Evolutionary conservation across 805 yeast species (phyloP), one percentile per base, ranked within the genome.

Genomic region (Jamesozyma gamospora): DNA sequence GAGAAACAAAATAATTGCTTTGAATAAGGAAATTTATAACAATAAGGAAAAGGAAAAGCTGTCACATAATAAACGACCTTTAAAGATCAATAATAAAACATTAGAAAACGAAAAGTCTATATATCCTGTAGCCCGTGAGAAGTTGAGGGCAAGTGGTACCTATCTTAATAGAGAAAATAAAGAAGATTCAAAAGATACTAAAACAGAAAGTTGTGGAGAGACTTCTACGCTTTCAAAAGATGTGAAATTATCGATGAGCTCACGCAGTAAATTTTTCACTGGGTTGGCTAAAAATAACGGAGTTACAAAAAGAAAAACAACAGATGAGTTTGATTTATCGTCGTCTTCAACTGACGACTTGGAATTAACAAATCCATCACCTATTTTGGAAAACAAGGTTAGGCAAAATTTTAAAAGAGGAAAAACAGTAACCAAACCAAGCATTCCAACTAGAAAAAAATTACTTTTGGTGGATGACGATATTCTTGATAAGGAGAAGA

Each of bases 301-400:
- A 15, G 31, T 16, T 6, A 30, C 8, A 13, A 10, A 8, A 36
- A 29, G 4, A 12, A 24, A 18, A 6, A 8, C 14, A 14, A 28
- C 14, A n/a, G 63, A 58, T 42, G 58, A 50, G 24, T 58, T 58
- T 39, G 62, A 58, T 31, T 47, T 58, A 15, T 53, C 63, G 1
- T 55, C 61, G 1, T 57, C 62, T 9, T 35, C 52, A 3, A 52
- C 49, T 36, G 62, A 57, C 39, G 63, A 56, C 39, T 42, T 57
- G 5, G 63, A 58, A 37, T 40, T 56, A 34, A 54, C 62, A 0
- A 49, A 52, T 34, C 60, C 63, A 3, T 58, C 62, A 10, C 60
- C 56, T 5, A 46, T 51, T n/a, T 44, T 48, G 24, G 29, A 47
- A 2, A 54, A 50, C 31, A 44, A 50, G 2, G 19, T 46, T 2